Conservation (phyloP, 2,329 filamentous ascomycete genomes). For the Claviceps humidiphila region DNA sequence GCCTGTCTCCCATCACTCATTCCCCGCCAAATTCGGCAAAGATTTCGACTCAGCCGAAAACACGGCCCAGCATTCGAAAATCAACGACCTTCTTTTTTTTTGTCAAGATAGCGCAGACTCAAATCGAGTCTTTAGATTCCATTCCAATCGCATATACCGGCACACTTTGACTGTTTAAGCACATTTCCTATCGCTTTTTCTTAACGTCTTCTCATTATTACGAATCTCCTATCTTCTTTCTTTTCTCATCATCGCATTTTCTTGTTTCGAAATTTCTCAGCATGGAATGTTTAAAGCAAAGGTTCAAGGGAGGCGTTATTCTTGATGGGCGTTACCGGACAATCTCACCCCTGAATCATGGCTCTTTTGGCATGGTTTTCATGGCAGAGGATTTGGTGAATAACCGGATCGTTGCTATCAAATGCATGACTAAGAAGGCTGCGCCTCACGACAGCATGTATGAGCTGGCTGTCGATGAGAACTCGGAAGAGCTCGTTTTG, state of each 20-base stretch:
- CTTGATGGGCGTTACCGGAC: constrained; percentile 85
- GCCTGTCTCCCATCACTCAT: neutral
- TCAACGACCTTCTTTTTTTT: neutral
- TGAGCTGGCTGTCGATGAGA: constrained; percentile 65
- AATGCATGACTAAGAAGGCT: constrained; percentile 79
- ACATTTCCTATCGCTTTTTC: constrained; percentile 7
- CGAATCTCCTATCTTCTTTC: constrained; percentile 4
- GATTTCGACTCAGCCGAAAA: neutral
- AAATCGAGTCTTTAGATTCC: constrained; percentile 1
- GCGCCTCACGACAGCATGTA: constrained; percentile 46
- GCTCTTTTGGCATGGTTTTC: constrained; percentile 98
- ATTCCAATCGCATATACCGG: constrained; percentile 7
- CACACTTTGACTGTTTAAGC: constrained; percentile 17
- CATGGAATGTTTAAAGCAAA: constrained; percentile 79
- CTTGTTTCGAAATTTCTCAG: constrained; percentile 3
- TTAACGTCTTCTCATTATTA: constrained; percentile 5
- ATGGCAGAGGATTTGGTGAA: constrained; percentile 71
- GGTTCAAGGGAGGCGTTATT: constrained; percentile 65
- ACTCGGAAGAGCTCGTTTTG: constrained; percentile 66
- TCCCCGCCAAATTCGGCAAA: neutral
- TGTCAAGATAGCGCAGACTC: neutral
- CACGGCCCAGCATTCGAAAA: neutral
- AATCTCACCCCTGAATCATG: constrained; percentile 90
- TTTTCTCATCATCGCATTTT: neutral
- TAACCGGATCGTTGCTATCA: constrained; percentile 77